Percentiles rank a stretch among this genome's conserved stretches.
Conservation (phyloP, 179 eudicot genomes). For the Silene vulgaris region DNA sequence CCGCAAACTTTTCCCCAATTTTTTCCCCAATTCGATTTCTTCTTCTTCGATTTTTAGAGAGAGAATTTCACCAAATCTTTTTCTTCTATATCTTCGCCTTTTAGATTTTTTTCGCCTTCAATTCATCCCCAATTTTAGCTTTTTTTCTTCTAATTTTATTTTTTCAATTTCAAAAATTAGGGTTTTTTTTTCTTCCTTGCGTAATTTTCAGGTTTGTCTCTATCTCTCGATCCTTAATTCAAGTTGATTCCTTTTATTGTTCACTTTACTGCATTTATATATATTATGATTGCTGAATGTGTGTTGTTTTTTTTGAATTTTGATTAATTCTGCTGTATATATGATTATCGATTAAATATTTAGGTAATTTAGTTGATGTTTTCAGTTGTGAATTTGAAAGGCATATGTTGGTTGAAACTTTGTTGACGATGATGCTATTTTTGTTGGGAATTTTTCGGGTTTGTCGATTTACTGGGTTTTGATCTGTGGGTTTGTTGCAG, state of each 20-base stretch:
- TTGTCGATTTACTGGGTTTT: background rate
- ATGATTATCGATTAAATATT: background rate
- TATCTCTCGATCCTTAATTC: background rate
- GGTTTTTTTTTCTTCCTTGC: slow-evolving; percentile 23
- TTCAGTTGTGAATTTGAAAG: background rate
- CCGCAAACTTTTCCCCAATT: background rate
- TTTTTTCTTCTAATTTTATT: background rate
- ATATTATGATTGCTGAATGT: background rate
- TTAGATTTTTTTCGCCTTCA: slow-evolving; percentile 31
- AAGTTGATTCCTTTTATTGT: slow-evolving; percentile 15
- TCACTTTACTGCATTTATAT: background rate
- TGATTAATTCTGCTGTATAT: background rate
- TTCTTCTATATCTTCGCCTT: slow-evolving; percentile 28
- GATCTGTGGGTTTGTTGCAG: slow-evolving; percentile 16
- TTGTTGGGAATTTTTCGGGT: background rate
- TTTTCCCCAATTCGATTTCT: background rate
- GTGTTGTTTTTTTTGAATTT: background rate
- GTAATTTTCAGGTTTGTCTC: slow-evolving; percentile 21
- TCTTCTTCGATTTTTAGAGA: slow-evolving; percentile 12
- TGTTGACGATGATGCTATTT: background rate
- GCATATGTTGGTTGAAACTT: background rate
- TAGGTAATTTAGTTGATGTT: background rate
- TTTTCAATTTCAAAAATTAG: slow-evolving; percentile 20
- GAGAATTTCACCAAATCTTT: slow-evolving; percentile 20
- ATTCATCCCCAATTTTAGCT: slow-evolving; percentile 20